Evolutionary conservation across 2,329 filamentous ascomycete genomes (phyloP).

Genomic region (Phaeophleospora eucalypticola): DNA sequence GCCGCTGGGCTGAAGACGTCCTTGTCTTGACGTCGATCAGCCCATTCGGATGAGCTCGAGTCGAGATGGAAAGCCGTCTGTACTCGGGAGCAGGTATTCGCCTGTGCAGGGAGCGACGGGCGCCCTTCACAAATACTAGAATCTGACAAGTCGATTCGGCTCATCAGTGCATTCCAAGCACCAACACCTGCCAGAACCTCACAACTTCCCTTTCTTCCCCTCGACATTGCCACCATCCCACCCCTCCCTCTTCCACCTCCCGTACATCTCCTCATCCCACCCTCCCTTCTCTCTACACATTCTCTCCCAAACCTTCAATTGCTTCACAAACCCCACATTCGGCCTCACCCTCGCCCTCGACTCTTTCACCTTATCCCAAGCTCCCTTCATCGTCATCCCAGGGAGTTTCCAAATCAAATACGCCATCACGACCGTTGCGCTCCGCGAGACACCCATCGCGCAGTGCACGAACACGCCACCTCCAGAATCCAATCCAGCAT

Average conservation of each 20-base stretch:
- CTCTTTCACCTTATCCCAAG: slow-evolving; percentile 64
- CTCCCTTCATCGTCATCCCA: slow-evolving; percentile 52
- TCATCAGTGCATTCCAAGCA: too few relatives aligned
- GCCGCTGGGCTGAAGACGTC: slow-evolving; percentile 56
- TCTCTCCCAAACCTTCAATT: slow-evolving; percentile 76
- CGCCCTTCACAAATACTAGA: too few relatives aligned
- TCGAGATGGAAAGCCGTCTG: too few relatives aligned
- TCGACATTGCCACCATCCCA: too few relatives aligned
- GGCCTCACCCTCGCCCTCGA: slow-evolving; percentile 73
- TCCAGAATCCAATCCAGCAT: slow-evolving; percentile 60
- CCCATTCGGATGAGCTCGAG: slow-evolving; percentile 71
- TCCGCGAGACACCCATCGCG: slow-evolving; percentile 92
- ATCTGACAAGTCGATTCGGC: too few relatives aligned
- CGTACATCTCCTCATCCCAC: slow-evolving; percentile 13
- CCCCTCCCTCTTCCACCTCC: slow-evolving; percentile 1
- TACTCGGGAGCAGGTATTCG: neutral
- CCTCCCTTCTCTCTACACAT: slow-evolving; percentile 51
- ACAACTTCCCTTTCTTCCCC: slow-evolving; percentile 3
- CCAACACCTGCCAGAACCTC: too few relatives aligned
- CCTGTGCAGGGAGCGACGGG: neutral
- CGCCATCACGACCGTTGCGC: slow-evolving; percentile 74
- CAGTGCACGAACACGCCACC: slow-evolving; percentile 67
- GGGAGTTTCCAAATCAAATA: slow-evolving; percentile 68
- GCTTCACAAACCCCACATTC: slow-evolving; percentile 83
- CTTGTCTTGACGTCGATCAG: slow-evolving; percentile 55